These are phyloP conservation scores for Vaccinium darrowii DNA, from an alignment of 148 eudicot species.

Conservation along the genomic window DNA sequence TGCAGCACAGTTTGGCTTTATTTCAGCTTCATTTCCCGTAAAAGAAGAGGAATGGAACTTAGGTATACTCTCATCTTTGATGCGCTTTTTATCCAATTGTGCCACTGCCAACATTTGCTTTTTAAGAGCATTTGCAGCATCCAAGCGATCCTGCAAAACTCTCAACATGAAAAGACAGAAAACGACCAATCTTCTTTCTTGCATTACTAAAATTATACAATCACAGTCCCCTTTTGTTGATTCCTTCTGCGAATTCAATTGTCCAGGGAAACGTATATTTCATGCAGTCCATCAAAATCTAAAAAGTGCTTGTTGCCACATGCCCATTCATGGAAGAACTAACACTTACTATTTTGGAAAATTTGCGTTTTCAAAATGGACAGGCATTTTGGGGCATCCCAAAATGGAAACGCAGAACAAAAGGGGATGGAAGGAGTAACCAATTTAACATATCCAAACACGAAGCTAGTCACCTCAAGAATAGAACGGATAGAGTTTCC, in stretches of 20 bases:
- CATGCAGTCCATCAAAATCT: neutral
- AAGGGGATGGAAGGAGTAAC: neutral
- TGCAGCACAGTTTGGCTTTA: slow-evolving; percentile 13
- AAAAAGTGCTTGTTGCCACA: neutral
- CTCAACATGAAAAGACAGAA: slow-evolving; percentile 11
- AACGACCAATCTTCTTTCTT: neutral
- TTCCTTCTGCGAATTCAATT: neutral
- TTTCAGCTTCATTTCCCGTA: slow-evolving; percentile 21
- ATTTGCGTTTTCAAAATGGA: neutral
- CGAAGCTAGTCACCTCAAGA: slow-evolving; percentile 45
- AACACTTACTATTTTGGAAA: neutral
- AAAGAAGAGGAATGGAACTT: slow-evolving; percentile 34
- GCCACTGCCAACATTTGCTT: slow-evolving; percentile 69
- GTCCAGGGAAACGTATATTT: neutral
- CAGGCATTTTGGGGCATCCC: neutral
- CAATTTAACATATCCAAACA: neutral
- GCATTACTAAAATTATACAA: neutral
- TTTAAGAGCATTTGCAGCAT: slow-evolving; percentile 57
- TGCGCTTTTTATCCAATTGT: slow-evolving; percentile 52
- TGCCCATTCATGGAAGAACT: neutral
- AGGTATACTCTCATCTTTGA: slow-evolving; percentile 41
- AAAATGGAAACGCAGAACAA: neutral
- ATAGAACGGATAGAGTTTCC: slow-evolving; percentile 50
- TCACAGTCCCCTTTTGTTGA: neutral
- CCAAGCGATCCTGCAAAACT: slow-evolving; percentile 52